A percentile compares a stretch with the other conserved stretches of the same genome.
Evolutionary conservation across 495 filamentous ascomycete species (phyloP).

Genomic region (Friedmanniomyces simplex): DNA sequence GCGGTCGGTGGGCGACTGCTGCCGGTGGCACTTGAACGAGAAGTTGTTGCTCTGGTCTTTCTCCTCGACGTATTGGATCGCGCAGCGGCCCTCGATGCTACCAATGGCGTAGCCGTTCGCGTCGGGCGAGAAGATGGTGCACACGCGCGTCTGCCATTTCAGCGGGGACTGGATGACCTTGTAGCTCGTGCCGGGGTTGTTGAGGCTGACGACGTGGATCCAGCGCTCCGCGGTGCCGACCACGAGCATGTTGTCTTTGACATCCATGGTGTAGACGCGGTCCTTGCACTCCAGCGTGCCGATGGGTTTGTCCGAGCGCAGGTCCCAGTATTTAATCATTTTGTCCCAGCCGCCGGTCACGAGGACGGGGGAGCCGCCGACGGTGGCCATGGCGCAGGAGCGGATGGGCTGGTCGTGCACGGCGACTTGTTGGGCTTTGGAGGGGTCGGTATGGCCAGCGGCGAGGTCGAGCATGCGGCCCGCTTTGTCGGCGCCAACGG

Average conservation of each 20-base stretch:
- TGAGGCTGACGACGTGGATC: slow-evolving; percentile 76
- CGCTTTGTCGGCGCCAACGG: slow-evolving; percentile 75
- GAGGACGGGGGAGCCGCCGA: slow-evolving; percentile 49
- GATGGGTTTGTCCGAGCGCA: slow-evolving; percentile 55
- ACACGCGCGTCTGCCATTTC: slow-evolving; percentile 77
- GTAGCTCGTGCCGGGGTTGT: slow-evolving; percentile 65
- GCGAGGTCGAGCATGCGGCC: slow-evolving; percentile 68
- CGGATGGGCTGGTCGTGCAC: slow-evolving; percentile 72
- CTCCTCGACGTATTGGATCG: slow-evolving; percentile 80
- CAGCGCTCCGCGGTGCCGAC: slow-evolving; percentile 79
- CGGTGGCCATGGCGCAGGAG: slow-evolving; percentile 65
- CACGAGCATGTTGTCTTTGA: slow-evolving; percentile 60
- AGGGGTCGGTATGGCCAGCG: slow-evolving; percentile 36
- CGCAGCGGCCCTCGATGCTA: slow-evolving; percentile 80
- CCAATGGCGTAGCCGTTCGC: slow-evolving; percentile 77
- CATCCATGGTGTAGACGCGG: slow-evolving; percentile 80
- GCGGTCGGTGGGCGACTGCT: slow-evolving; percentile 51
- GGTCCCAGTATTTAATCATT: slow-evolving; percentile 91
- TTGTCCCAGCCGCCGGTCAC: slow-evolving; percentile 95
- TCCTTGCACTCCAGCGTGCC: slow-evolving; percentile 62
- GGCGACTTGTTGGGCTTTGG: slow-evolving; percentile 52
- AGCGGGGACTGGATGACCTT: slow-evolving; percentile 76
- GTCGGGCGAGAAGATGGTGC: slow-evolving; percentile 68
- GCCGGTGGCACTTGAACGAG: slow-evolving; percentile 88
- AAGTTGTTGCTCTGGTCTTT: slow-evolving; percentile 77